Base-by-base conservation (phyloP, 2,329 filamentous ascomycete species). In the Pyrenochaeta sp. region DNA sequence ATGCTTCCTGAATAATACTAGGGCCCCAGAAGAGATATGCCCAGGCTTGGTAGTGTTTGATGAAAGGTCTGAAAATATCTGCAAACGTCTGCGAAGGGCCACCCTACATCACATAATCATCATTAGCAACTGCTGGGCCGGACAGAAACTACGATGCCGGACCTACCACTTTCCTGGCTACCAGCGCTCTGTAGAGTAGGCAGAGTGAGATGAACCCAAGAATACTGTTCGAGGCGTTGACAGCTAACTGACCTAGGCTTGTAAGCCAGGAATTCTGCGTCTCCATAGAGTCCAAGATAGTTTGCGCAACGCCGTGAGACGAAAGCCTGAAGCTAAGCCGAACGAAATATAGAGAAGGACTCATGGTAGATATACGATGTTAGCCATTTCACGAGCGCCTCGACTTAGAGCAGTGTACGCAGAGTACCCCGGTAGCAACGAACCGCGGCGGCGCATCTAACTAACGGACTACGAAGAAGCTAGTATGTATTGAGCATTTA, bases 11-110 rank as follows among this genome's bases (percentile, higher is more conserved):
- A 9, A 64, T 64, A 10, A 64, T 64, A 2, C 50, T 50, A 22
- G 61, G 59, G 7, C 58, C 61, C 57, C 59, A 58, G 25, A 64
- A 61, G 24, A 64, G 54, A 48, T 62, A 64, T 8, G 48, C 34
- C 58, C 61, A 64, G 46, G 55, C 51, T n/a, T 57, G 39, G 27
- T 64, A 64, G 8, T 59, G 54, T 13, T 48, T 59, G 36, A 45
- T 24, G 10, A 62, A 40, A n/a, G 58, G 58, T 5, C 25, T 51
- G 43, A 53, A 48, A 15, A 55, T 25, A 25, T 42, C 40, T n/a
- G 30, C 42, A 10, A 62, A 24, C n/a, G 50, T 36, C 15, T 43
- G 46, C 15, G 30, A 36, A 36, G 50, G 44, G 24, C 53, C 58
- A 44, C 54, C 44, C 48, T 58, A 27, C 15, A 10, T 19, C 13